Conservation (phyloP, 225 moss, liverwort and hornwort species). For the Climacium dendroides region DNA sequence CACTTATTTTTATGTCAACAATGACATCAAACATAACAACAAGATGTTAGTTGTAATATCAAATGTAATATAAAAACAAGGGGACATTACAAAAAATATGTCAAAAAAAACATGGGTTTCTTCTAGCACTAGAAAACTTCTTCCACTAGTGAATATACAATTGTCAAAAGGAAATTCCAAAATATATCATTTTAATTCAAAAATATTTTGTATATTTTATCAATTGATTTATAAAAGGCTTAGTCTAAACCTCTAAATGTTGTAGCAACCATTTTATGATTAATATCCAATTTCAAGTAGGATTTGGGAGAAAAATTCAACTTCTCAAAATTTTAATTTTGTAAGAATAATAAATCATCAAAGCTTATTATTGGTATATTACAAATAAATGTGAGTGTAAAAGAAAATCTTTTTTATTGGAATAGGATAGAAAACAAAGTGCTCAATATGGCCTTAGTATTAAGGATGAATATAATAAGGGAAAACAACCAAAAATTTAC, state of each 20-base stretch:
- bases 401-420: rapidly evolving
- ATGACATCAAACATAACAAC: no score
- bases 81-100: no score
- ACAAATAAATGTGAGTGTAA: not conserved
- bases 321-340: not conserved
- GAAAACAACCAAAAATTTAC: no score
- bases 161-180: not conserved
- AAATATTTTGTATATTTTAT: not conserved
- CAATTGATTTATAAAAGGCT: not conserved
- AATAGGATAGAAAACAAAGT: not conserved
- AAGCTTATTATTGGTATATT: not conserved
- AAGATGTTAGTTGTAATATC: no score
- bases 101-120: no score
- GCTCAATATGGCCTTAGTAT: rapidly evolving
- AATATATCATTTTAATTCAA: not conserved
- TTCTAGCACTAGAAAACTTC: rapidly evolving
- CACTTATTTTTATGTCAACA: no score
- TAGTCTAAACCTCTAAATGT: rapidly evolving
- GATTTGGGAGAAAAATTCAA: not conserved
- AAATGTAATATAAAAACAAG: no score
- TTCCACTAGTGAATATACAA: not conserved
- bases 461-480: no score
- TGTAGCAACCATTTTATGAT: not conserved
- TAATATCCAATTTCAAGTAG: not conserved
- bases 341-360: no score